Evolutionary conservation across 768 basidiomycete genomes (phyloP), one percentile per base, ranked within the genome.

Genomic region (Tylopilus balloui): DNA sequence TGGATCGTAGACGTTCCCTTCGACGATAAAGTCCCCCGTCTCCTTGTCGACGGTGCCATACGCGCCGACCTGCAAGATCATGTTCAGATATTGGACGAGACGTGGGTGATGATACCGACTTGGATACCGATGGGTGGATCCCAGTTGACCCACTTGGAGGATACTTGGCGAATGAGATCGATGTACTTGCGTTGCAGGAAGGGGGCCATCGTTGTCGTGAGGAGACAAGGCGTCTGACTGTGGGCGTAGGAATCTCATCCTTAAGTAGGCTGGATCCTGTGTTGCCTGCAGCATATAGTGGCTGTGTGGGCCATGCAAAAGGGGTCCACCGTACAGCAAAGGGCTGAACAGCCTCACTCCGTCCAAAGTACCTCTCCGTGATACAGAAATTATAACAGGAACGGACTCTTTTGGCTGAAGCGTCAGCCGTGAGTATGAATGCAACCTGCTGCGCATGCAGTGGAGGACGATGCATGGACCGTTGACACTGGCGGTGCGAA

Each of bases 71-170:
- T 71, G 40, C 9, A 9, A 37, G 8, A 15, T 13, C 8, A 2
- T 3, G 37, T 25, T 58, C 17, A 51, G 31, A 25, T 12, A 19
- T 41, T 38, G 24, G 17, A 28, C 4, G 17, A 20, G 6, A 41
- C 29, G 3, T 32, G 3, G 4, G n/a, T 0, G 25, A 34, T 13
- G 38, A 45, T 17, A 54, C 62, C 23, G 34, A 68, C 69, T 45
- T 52, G 42, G 42, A 69, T 53, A 21, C 46, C 45, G 27, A 54
- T 54, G 9, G 60, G 61, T 0, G 70, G 68, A 35, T 72, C 67
- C 70, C 71, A 71, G 36, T 64, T 72, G 21, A 68, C 67, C 66
- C 64, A 71, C 51, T 71, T 71, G 19, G 63, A 66, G 12, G 68
- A 66, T 4, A 42, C 45, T 3, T 35, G 19, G 9, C 39, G 57